Evolutionary conservation across 2,329 filamentous ascomycete species (phyloP), one percentile per base, ranked within the genome.

Genomic region (Exserohilum turcica): DNA sequence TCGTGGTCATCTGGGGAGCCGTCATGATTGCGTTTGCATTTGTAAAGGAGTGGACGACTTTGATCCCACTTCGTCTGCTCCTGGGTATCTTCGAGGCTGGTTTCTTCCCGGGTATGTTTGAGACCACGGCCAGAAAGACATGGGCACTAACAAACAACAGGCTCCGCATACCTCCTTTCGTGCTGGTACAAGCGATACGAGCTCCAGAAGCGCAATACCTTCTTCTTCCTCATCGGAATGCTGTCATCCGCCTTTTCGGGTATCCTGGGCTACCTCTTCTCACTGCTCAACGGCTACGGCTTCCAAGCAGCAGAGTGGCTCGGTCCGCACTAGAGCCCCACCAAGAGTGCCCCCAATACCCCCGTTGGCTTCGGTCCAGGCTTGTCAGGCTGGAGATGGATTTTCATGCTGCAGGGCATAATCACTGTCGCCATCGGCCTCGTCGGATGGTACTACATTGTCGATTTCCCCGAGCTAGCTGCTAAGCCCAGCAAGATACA

Each of bases 171-270:
- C 63, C 78, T 84, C 44, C 75, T 85, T 6, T 83, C 81, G 1
- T 82, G 82, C 70, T 86, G 84, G 82, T 86, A 86, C 59, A 80
- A 80, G 43, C 76, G 80, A 16, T 78, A 80, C 40, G 83, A 86
- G 61, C 72, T 80, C 51, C 81, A 83, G 44, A 83, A 79, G 48
- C 75, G 83, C 5, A 78, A 84, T 47, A 80, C 81, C 3, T 70
- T 85, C n/a, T 86, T 85, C 65, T 85, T 79, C 64, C 57, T 64
- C 48, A 64, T 64, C 6, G 64, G 62, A 31, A 65, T 64, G 62
- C 39, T 66, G 31, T 62, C 62, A 1, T 65, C 64, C 16, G 64
- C 60, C 18, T 65, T 66, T 48, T 65, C 60, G 2, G 64, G 64
- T n/a, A 65, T 66, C 27, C 60, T 66, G 13, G 64, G 60, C 16